Conservation (phyloP, 2,329 filamentous ascomycete genomes). For the Fusarium begoniae region DNA sequence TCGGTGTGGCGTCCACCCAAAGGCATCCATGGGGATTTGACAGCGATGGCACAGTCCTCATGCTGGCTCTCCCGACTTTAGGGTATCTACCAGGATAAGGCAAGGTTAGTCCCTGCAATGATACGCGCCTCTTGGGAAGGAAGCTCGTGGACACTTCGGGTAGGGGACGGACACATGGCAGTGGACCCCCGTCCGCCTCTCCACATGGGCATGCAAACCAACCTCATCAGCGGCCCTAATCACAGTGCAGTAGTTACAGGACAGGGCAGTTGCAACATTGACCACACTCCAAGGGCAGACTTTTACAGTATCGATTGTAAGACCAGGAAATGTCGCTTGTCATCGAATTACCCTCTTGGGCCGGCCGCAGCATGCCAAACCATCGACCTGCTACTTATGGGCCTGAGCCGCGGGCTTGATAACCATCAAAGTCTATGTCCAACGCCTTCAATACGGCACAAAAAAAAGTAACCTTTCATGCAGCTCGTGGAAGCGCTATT, state of each 20-base stretch:
- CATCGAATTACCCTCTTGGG: constrained; percentile 25
- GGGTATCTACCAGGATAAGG: not conserved
- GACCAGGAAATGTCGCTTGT: constrained; percentile 15
- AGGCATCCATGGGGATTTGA: constrained; percentile 4
- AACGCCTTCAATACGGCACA: constrained; percentile 29
- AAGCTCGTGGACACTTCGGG: constrained; percentile 32
- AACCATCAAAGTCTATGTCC: constrained; percentile 17
- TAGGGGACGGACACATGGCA: constrained; percentile 41
- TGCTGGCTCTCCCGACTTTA: constrained; percentile 14
- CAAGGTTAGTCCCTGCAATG: constrained; percentile 29
- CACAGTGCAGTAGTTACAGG: not conserved
- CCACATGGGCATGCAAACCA: constrained; percentile 32
- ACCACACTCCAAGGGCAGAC: constrained; percentile 14
- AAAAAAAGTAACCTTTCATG: constrained; percentile 29
- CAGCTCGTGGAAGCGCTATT: constrained; percentile 20
- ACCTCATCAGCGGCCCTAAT: constrained; percentile 30
- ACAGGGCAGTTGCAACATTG: not conserved
- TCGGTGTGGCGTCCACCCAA: constrained; percentile 15
- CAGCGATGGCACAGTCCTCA: constrained; percentile 27
- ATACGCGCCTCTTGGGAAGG: constrained; percentile 26
- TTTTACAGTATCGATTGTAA: not conserved
- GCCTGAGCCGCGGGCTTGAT: constrained; percentile 19
- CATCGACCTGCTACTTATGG: constrained; percentile 16
- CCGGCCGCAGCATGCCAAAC: constrained; percentile 27
- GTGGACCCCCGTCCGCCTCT: constrained; percentile 35